Evolutionary conservation across 2,329 filamentous ascomycete genomes (phyloP).

Genomic region (Epichloe uncinata): DNA sequence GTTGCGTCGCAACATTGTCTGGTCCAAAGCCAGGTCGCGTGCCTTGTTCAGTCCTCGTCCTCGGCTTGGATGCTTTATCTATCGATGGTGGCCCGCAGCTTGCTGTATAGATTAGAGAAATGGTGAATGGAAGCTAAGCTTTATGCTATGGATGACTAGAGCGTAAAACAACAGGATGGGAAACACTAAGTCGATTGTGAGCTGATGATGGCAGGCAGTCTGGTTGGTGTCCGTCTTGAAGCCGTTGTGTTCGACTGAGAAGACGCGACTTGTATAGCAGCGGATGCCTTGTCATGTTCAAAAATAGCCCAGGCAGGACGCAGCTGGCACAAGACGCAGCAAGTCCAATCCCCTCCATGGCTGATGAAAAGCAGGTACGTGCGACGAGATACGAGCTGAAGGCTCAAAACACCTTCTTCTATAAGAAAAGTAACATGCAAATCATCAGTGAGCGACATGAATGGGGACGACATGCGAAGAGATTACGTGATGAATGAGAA

Average conservation of each 20-base stretch:
- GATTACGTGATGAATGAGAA: background rate
- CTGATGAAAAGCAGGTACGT: background rate
- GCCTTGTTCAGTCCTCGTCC: background rate
- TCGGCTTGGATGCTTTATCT: background rate
- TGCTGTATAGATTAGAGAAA: slow-evolving; percentile 1
- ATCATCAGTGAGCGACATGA: background rate
- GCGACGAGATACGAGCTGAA: background rate
- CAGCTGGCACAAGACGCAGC: background rate
- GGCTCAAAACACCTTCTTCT: background rate
- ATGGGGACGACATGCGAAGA: no score
- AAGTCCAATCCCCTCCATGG: background rate
- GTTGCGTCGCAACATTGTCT: slow-evolving; percentile 35
- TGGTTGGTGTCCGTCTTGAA: background rate
- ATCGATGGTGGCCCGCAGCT: background rate
- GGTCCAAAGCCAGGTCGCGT: background rate
- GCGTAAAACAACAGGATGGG: background rate
- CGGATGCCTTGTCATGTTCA: background rate
- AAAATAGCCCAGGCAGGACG: background rate
- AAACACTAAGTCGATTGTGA: background rate
- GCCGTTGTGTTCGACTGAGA: background rate
- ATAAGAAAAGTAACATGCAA: background rate
- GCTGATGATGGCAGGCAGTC: background rate
- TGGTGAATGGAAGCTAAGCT: background rate
- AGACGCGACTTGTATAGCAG: background rate
- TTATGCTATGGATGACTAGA: background rate